These are phyloP conservation scores for Amanita subjunquillea DNA, from an alignment of 768 basidiomycete genomes.

Conservation along the genomic window DNA sequence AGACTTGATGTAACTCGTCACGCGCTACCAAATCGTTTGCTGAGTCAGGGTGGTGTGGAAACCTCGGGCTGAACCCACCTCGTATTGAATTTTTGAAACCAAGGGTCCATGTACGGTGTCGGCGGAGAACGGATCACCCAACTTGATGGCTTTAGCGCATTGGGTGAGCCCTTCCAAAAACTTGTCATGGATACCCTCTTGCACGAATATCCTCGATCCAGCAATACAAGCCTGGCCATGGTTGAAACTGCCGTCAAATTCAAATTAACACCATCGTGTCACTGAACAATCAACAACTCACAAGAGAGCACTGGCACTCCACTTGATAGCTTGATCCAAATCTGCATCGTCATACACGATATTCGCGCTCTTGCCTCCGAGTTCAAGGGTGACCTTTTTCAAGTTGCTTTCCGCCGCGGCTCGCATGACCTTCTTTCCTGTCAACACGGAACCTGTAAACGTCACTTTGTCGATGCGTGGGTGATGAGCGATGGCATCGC, in stretches of 20 bases:
- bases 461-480: conserved; percentile 65
- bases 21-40: conserved; percentile 29
- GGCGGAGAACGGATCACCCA: conserved; percentile 56
- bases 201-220: conserved; percentile 78
- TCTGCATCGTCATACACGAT: conserved; percentile 71
- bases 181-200: conserved; percentile 68
- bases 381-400: conserved; percentile 76
- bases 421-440: conserved; percentile 73
- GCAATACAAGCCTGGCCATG: conserved; percentile 73
- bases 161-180: conserved; percentile 54
- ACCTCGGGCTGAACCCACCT: conserved; percentile 30
- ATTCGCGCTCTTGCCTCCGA: conserved; percentile 68
- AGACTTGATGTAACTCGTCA: conserved; percentile 66
- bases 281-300: conserved; percentile 23
- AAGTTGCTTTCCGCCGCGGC: conserved; percentile 74
- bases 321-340: conserved; percentile 61
- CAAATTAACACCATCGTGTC: background rate
- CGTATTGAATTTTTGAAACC: conserved; percentile 59
- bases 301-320: conserved; percentile 69
- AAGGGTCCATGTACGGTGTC: conserved; percentile 66
- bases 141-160: conserved; percentile 36
- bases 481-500: conserved; percentile 63
- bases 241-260: conserved; percentile 37
- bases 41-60: background rate
- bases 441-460: conserved; percentile 79